Conservation (phyloP, 306 rosid species). For the Hippophae gyantsensis region DNA sequence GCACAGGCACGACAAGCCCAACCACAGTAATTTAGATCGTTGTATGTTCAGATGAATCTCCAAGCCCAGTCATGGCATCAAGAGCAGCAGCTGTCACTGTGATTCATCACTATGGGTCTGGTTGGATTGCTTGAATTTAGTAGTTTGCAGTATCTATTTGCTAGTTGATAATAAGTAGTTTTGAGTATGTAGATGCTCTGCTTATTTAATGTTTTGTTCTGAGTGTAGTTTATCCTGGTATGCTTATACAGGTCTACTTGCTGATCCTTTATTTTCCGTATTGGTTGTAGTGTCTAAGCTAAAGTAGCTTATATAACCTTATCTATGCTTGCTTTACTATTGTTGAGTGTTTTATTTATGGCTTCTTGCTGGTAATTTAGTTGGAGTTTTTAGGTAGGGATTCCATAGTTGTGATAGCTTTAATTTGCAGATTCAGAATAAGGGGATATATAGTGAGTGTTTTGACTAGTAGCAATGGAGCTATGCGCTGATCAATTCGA, state of each 20-base stretch:
- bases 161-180: conserved; percentile 83
- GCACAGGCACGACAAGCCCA: conserved; percentile 73
- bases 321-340: conserved; percentile 49
- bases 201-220: conserved; percentile 48
- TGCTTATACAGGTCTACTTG: conserved; percentile 53
- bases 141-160: conserved; percentile 80
- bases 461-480: conserved; percentile 75
- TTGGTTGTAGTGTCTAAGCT: conserved; percentile 52
- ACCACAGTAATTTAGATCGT: conserved; percentile 56
- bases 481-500: conserved; percentile 58
- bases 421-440: conserved; percentile 43
- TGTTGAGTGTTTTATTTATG: conserved; percentile 26
- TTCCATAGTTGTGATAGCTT: conserved; percentile 33
- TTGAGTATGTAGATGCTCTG: conserved; percentile 67
- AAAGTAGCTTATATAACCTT: conserved; percentile 41
- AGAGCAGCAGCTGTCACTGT: conserved; percentile 42
- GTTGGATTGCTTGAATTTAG: conserved; percentile 97
- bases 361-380: conserved; percentile 19
- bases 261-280: conserved; percentile 40
- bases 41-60: conserved; percentile 33
- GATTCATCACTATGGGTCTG: conserved; percentile 65
- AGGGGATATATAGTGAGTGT: conserved; percentile 52
- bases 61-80: conserved; percentile 27
- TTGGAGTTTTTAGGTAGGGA: conserved; percentile 8
- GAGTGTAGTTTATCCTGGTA: conserved; percentile 67